phyloP scores from a whole-genome alignment of 73 alveolate genomes.

The Blepharisma stoltei region DNA sequence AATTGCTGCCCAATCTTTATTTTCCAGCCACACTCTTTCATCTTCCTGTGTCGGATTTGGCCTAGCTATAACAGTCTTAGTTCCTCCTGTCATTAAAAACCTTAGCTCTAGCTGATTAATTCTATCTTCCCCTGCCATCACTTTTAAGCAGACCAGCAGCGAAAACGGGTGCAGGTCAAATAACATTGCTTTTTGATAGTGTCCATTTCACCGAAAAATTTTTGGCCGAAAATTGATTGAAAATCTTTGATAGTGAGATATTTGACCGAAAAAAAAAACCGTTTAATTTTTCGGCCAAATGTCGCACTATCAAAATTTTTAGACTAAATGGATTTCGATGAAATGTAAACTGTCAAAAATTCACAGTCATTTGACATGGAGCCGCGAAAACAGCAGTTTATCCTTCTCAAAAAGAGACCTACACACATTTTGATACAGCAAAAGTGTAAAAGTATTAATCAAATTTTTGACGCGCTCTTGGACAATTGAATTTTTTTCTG shows the following conservation, averaged over 20 bases:
- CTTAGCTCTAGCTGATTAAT: constrained; percentile 60
- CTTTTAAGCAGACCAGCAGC: constrained; percentile 74
- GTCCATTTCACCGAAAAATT: too few species aligned
- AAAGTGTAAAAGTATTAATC: constrained; percentile 48
- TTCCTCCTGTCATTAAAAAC: constrained; percentile 91
- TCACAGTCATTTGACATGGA: too few species aligned
- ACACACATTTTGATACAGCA: constrained; percentile 82
- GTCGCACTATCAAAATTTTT: too few species aligned
- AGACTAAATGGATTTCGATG: too few species aligned
- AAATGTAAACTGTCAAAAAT: too few species aligned
- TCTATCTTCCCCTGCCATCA: constrained; percentile 58
- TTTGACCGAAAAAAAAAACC: too few species aligned
- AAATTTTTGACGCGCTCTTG: constrained; percentile 67
- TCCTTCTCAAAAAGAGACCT: constrained; percentile 95
- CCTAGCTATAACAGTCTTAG: constrained; percentile 64
- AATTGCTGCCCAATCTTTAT: constrained; percentile 84
- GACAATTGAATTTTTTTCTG: constrained; percentile 29
- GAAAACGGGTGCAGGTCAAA: too few species aligned
- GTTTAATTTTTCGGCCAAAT: too few species aligned
- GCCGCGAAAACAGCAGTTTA: constrained; percentile 88
- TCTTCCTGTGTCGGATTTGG: constrained; percentile 83
- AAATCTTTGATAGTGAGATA: too few species aligned
- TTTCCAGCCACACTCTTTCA: constrained; percentile 75
- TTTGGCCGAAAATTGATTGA: too few species aligned
- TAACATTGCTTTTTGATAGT: too few species aligned